phyloP scores from a whole-genome alignment of 805 yeast genomes.

The Candida silvicultrix region DNA sequence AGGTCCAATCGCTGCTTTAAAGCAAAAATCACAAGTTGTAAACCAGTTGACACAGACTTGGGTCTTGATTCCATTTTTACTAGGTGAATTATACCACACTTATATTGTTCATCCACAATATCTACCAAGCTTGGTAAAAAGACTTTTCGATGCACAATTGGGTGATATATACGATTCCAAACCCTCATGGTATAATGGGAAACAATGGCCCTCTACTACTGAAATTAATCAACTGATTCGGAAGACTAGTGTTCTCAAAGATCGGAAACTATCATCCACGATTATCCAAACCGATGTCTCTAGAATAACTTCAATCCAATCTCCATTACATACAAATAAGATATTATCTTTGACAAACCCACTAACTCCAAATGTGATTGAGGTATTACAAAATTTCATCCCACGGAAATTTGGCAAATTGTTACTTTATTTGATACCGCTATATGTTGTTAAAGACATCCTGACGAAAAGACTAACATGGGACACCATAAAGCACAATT shows the following conservation, averaged over 20 bases:
- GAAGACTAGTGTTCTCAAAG: neutral
- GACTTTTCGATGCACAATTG: constrained; percentile 3
- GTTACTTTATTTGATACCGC: constrained; percentile 4
- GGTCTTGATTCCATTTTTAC: constrained; percentile 12
- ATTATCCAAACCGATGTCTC: constrained; percentile 1
- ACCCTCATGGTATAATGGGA: constrained; percentile 4
- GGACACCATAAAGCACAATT: neutral
- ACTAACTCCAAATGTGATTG: constrained; percentile 6
- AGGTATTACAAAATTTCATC: constrained; percentile 1
- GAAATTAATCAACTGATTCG: neutral
- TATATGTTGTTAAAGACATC: constrained; percentile 1
- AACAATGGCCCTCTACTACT: constrained; percentile 8
- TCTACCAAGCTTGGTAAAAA: constrained; percentile 6
- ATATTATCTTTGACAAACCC: constrained; percentile 13
- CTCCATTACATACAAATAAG: constrained; percentile 10
- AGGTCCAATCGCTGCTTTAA: constrained; percentile 3
- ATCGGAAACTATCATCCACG: neutral
- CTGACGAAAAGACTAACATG: neutral
- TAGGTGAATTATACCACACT: constrained; percentile 11
- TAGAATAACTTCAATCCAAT: constrained; percentile 4
- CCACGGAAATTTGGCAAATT: constrained; percentile 9
- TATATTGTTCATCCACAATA: constrained; percentile 10
- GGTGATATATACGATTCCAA: constrained; percentile 10
- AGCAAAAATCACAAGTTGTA: neutral
- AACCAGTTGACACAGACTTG: constrained; percentile 1